A percentile compares a stretch with the other conserved stretches of the same genome.
phyloP scores from a whole-genome alignment of 2,329 filamentous ascomycete genomes.

The Xylariaceae sp. region DNA sequence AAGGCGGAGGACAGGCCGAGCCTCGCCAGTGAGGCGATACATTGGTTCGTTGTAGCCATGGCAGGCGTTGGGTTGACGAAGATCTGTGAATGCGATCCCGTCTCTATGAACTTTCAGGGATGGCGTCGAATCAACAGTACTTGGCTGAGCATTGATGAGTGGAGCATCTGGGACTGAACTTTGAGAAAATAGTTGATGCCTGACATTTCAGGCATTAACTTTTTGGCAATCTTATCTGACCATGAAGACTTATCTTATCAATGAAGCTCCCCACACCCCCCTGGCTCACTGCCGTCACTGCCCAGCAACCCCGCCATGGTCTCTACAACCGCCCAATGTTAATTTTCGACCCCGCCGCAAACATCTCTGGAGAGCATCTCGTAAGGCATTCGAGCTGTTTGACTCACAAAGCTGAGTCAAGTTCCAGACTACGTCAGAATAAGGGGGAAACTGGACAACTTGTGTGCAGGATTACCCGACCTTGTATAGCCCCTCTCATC shows the following conservation, averaged over 20 bases:
- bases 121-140: conserved; percentile 4
- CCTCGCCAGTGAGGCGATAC: conserved; percentile 50
- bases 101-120: conserved; percentile 22
- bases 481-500: background rate
- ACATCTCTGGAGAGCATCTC: conserved; percentile 4
- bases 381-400: conserved; percentile 1
- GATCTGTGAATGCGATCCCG: no score
- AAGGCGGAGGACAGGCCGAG: conserved; percentile 38
- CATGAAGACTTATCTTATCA: conserved; percentile 4
- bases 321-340: background rate
- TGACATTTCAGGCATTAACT: conserved; percentile 16
- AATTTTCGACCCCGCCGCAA: conserved; percentile 21
- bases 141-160: conserved; percentile 1
- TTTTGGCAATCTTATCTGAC: conserved; percentile 26
- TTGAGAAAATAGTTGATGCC: conserved; percentile 13
- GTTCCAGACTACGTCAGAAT: background rate
- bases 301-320: background rate
- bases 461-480: background rate
- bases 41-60: conserved; percentile 50
- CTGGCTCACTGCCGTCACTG: no score
- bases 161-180: conserved; percentile 8
- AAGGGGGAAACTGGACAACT: no score
- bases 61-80: conserved; percentile 10
- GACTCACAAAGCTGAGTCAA: conserved; percentile 8
- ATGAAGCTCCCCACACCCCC: background rate